Evolutionary conservation across 805 yeast species (phyloP).

Genomic region (Nakazawaea ishiwadae): DNA sequence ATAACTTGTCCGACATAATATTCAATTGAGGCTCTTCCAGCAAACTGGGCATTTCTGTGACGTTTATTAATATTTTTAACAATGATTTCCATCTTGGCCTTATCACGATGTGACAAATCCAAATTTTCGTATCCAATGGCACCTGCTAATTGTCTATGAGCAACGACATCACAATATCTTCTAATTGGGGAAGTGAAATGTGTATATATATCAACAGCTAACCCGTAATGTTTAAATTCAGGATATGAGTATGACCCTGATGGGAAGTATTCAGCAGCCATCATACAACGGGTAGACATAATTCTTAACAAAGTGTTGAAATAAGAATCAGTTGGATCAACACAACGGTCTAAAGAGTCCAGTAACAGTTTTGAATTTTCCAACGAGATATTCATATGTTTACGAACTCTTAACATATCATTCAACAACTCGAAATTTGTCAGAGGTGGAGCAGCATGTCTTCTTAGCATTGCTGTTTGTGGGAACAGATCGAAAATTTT

Average conservation of each 20-base stretch:
- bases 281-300: slow-evolving; percentile 98
- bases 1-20: slow-evolving; percentile 98
- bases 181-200: slow-evolving; percentile 98
- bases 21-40: slow-evolving; percentile 97
- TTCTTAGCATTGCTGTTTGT: slow-evolving; percentile 96
- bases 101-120: slow-evolving; percentile 80
- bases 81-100: slow-evolving; percentile 81
- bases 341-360: slow-evolving; percentile 86
- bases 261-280: slow-evolving; percentile 97
- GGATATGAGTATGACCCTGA: slow-evolving; percentile 86
- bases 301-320: slow-evolving; percentile 92
- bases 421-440: slow-evolving; percentile 86
- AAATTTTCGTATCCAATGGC: slow-evolving; percentile 91
- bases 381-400: slow-evolving; percentile 67
- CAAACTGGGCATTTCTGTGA: slow-evolving; percentile 97
- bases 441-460: slow-evolving; percentile 97
- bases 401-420: slow-evolving; percentile 81
- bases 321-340: slow-evolving; percentile 77
- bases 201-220: slow-evolving; percentile 95
- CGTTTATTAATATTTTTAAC: slow-evolving; percentile 87
- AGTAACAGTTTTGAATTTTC: slow-evolving; percentile 91
- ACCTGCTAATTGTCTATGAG: slow-evolving; percentile 97
- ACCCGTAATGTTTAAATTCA: slow-evolving; percentile 94
- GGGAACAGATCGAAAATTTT: slow-evolving; percentile 91
- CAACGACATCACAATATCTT: slow-evolving; percentile 96